phyloP scores from a whole-genome alignment of 2,329 filamentous ascomycete genomes.

The Cercospora sp. region DNA sequence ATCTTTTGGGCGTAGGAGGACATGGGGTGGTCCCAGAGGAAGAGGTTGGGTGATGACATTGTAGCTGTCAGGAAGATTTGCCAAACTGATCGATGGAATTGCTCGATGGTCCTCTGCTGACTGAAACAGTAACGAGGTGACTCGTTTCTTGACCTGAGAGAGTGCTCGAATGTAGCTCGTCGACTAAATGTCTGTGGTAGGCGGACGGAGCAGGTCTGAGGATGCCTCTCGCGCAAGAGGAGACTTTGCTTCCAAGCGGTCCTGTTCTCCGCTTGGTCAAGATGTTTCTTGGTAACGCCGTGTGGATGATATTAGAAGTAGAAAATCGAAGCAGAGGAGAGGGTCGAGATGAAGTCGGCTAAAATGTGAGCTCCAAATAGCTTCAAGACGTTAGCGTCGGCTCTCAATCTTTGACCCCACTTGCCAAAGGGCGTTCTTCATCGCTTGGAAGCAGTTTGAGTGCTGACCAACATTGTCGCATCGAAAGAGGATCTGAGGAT shows the following conservation, averaged over 20 bases:
- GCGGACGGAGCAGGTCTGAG: neutral
- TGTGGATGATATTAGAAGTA: neutral
- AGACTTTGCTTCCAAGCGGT: neutral
- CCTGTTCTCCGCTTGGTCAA: neutral
- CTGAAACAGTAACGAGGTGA: neutral
- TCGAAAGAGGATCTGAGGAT: neutral
- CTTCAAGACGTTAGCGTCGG: neutral
- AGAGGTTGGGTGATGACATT: slow-evolving; percentile 24
- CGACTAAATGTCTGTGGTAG: neutral
- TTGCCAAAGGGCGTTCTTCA: neutral
- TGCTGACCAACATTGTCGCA: neutral
- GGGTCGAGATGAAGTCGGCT: neutral
- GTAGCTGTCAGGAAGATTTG: neutral
- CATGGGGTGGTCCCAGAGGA: slow-evolving; percentile 34
- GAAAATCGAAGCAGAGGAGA: neutral
- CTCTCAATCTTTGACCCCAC: neutral
- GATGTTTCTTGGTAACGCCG: neutral
- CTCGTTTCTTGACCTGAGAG: neutral
- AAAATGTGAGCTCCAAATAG: neutral
- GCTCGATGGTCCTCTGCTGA: neutral
- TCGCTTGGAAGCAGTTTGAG: neutral
- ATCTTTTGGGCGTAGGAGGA: slow-evolving; percentile 45
- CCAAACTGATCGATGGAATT: neutral
- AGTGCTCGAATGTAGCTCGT: neutral
- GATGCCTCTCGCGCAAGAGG: neutral